phyloP scores from a whole-genome alignment of 2,329 filamentous ascomycete species.

The Diaporthe capsici region DNA sequence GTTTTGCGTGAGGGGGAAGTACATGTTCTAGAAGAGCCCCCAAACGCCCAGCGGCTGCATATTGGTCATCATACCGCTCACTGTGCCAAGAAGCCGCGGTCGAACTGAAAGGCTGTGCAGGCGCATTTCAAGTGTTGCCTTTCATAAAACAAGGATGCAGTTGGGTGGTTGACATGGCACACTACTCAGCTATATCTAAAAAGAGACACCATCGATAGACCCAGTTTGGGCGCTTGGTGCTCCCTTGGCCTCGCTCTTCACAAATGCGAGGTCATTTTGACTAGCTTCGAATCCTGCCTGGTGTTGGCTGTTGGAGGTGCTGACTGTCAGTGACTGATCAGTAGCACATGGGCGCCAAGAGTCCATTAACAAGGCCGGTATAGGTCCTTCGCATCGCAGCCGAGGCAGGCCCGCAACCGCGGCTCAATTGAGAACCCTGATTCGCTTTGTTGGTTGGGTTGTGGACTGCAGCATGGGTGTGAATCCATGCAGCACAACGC shows the following conservation, averaged over 20 bases:
- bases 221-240: neutral
- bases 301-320: neutral
- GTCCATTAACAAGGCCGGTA: neutral
- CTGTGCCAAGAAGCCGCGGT: neutral
- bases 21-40: neutral
- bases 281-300: neutral
- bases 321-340: neutral
- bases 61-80: neutral
- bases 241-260: neutral
- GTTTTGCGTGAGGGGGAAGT: neutral
- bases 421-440: neutral
- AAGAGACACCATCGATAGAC: neutral
- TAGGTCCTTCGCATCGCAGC: neutral
- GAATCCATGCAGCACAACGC: slow-evolving; percentile 7
- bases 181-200: neutral
- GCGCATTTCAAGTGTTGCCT: neutral
- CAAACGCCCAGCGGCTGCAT: neutral
- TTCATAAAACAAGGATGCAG: neutral
- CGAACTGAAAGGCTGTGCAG: neutral
- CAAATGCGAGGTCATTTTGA: neutral
- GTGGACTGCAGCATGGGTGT: slow-evolving; percentile 3
- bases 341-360: slow-evolving; percentile 23
- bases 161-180: neutral
- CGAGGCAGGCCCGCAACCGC: slow-evolving; percentile 21
- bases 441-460: neutral